These are phyloP conservation scores for Monosporascus sp. DNA, from an alignment of 2,329 filamentous ascomycete species.

Conservation along the genomic window DNA sequence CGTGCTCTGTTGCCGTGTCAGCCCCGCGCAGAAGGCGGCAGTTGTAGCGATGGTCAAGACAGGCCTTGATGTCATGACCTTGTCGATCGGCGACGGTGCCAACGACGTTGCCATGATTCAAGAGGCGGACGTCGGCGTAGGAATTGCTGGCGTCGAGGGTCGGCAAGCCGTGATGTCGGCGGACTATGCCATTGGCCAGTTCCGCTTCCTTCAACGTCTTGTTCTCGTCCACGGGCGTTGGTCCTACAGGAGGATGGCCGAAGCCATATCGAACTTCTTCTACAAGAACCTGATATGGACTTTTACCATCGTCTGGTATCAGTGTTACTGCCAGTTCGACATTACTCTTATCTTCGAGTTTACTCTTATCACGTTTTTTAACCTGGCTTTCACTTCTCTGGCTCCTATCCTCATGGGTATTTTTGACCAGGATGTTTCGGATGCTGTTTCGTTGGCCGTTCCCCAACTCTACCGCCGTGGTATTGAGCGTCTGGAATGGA, in stretches of 20 bases:
- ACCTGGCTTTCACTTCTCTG: slow-evolving; percentile 91
- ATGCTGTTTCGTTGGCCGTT: slow-evolving; percentile 87
- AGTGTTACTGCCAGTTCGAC: slow-evolving; percentile 92
- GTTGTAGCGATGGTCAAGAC: slow-evolving; percentile 94
- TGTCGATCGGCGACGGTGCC: slow-evolving; percentile 88
- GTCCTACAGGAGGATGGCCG: slow-evolving; percentile 91
- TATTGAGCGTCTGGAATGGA: slow-evolving; percentile 96
- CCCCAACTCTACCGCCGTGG: slow-evolving; percentile 92
- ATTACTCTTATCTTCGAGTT: slow-evolving; percentile 97
- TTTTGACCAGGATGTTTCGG: slow-evolving; percentile 92
- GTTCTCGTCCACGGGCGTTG: slow-evolving; percentile 88
- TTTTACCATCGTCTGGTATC: slow-evolving; percentile 94
- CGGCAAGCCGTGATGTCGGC: slow-evolving; percentile 93
- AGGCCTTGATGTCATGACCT: slow-evolving; percentile 90
- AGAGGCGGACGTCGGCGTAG: slow-evolving; percentile 92
- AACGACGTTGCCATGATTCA: slow-evolving; percentile 99
- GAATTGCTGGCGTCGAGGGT: slow-evolving; percentile 89
- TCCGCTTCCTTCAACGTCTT: slow-evolving; percentile 78
- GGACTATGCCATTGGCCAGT: slow-evolving; percentile 92
- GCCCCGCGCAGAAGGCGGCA: slow-evolving; percentile 93
- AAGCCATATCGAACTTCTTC: slow-evolving; percentile 98
- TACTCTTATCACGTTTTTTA: slow-evolving; percentile 95
- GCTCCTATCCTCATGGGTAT: slow-evolving; percentile 95
- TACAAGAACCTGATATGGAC: slow-evolving; percentile 99
- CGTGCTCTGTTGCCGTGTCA: slow-evolving; percentile 95